phyloP scores from a whole-genome alignment of 768 basidiomycete species.

The Amanita thiersii region DNA sequence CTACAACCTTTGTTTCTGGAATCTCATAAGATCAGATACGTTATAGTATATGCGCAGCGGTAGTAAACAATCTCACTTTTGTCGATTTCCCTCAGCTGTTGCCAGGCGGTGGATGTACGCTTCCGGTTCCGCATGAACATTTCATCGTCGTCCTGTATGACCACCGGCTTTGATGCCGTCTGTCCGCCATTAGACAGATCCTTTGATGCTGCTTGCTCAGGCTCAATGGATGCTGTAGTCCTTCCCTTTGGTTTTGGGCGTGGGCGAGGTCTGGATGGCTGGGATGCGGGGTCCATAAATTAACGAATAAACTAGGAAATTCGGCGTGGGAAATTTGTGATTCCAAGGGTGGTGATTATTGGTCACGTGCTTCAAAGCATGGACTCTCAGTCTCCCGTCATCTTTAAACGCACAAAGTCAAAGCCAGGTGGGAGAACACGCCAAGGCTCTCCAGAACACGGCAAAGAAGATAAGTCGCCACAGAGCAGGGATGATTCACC shows the following conservation, averaged over 20 bases:
- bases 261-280: slow-evolving; percentile 46
- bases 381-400: slow-evolving; percentile 36
- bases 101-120: slow-evolving; percentile 50
- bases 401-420: slow-evolving; percentile 42
- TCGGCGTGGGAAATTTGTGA: slow-evolving; percentile 32
- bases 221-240: slow-evolving; percentile 9
- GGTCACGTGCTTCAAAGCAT: slow-evolving; percentile 29
- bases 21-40: background rate
- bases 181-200: slow-evolving; percentile 10
- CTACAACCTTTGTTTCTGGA: slow-evolving; percentile 10
- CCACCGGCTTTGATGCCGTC: slow-evolving; percentile 14
- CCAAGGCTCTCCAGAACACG: slow-evolving; percentile 31
- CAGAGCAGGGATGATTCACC: slow-evolving; percentile 43
- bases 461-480: slow-evolving; percentile 13
- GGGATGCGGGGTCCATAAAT: slow-evolving; percentile 24
- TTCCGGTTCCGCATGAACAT: slow-evolving; percentile 63
- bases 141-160: slow-evolving; percentile 52
- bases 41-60: background rate
- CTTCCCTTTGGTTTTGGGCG: slow-evolving; percentile 45
- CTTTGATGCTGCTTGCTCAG: slow-evolving; percentile 15
- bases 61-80: slow-evolving; percentile 34
- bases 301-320: slow-evolving; percentile 22
- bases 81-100: slow-evolving; percentile 43
- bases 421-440: slow-evolving; percentile 33
- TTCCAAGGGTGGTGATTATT: slow-evolving; percentile 18